phyloP scores from a whole-genome alignment of 75 land plant species.

The Cryptomeria japonica region DNA sequence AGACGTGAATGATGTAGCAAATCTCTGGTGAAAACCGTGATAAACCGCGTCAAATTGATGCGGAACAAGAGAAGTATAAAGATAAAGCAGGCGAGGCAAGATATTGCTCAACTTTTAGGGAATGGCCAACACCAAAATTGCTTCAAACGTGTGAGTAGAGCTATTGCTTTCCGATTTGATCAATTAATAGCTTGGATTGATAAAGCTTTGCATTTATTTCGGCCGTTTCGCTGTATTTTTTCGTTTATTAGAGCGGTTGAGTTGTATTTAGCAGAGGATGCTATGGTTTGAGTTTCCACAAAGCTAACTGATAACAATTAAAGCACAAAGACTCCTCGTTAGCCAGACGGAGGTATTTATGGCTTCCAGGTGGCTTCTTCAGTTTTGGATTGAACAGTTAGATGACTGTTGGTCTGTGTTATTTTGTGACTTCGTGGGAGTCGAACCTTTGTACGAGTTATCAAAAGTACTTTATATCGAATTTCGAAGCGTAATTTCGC shows the following conservation, averaged over 20 bases:
- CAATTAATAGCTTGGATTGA: neutral
- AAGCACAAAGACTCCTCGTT: neutral
- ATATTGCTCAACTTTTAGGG: constrained; percentile 26
- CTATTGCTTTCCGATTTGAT: neutral
- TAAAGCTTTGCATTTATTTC: neutral
- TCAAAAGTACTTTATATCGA: neutral
- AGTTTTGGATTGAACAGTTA: neutral
- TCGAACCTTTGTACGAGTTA: neutral
- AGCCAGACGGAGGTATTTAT: neutral
- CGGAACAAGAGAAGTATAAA: constrained; percentile 26
- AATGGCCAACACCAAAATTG: constrained; percentile 9
- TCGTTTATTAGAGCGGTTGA: neutral
- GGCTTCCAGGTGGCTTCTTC: neutral
- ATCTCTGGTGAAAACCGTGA: constrained; percentile 25
- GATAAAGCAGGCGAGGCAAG: constrained; percentile 18
- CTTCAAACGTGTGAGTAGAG: neutral
- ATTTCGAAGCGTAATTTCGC: neutral
- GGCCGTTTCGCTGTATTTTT: neutral
- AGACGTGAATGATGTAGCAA: neutral
- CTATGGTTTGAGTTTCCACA: neutral
- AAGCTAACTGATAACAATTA: neutral
- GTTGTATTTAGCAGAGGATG: neutral
- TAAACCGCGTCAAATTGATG: constrained; percentile 24
- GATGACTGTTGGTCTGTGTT: neutral
- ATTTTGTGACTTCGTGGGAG: neutral